phyloP scores from a whole-genome alignment of 1,139 yeast species.

The Yamadazyma membranifaciens region DNA sequence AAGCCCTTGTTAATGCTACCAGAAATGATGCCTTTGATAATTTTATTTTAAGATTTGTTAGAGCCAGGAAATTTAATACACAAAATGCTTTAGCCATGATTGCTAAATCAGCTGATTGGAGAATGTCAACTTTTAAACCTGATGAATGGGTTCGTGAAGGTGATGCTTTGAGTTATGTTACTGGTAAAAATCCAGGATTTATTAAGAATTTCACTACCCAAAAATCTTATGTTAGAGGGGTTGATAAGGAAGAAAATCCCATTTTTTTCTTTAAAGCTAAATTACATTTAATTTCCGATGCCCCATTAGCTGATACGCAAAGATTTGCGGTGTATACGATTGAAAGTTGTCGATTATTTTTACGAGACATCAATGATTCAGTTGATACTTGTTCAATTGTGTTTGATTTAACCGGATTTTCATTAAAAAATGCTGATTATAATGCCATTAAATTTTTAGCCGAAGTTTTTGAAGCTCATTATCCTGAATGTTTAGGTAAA shows the following conservation, averaged over 20 bases:
- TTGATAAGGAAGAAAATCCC: slow-evolving; percentile 37
- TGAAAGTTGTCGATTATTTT: slow-evolving; percentile 40
- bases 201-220: slow-evolving; percentile 37
- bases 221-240: slow-evolving; percentile 41
- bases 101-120: slow-evolving; percentile 39
- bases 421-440: slow-evolving; percentile 46
- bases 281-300: slow-evolving; percentile 41
- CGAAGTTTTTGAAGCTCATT: slow-evolving; percentile 46
- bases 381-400: slow-evolving; percentile 40
- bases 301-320: slow-evolving; percentile 37
- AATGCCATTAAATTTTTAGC: slow-evolving; percentile 45
- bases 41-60: slow-evolving; percentile 32
- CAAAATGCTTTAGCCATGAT: slow-evolving; percentile 36
- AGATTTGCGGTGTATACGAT: slow-evolving; percentile 38
- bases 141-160: slow-evolving; percentile 37
- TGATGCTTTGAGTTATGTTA: slow-evolving; percentile 37
- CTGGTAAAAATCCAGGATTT: slow-evolving; percentile 33
- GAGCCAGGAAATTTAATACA: slow-evolving; percentile 44
- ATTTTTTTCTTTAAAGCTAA: slow-evolving; percentile 40
- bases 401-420: slow-evolving; percentile 47
- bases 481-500: slow-evolving; percentile 46
- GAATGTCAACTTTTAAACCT: slow-evolving; percentile 25
- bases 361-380: slow-evolving; percentile 34
- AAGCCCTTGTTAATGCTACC: slow-evolving; percentile 18
- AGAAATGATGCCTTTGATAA: slow-evolving; percentile 40